These are phyloP conservation scores for Selaginella tamariscina DNA, from an alignment of 75 land plant species.

Conservation along the genomic window DNA sequence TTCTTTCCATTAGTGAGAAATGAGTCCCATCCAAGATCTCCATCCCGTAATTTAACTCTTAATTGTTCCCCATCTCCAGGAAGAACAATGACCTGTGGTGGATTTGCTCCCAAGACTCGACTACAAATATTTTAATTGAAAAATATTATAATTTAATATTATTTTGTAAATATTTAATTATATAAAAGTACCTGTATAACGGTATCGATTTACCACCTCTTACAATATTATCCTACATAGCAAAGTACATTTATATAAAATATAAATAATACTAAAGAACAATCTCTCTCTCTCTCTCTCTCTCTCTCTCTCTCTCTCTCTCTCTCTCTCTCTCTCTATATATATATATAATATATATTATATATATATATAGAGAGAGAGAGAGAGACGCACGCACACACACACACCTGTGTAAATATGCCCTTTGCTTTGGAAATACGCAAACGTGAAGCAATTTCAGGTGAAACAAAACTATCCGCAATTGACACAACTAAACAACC, in stretches of 20 bases:
- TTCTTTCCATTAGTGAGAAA: constrained; percentile 32
- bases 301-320: background rate
- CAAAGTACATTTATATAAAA: background rate
- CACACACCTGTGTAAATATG: constrained; percentile 91
- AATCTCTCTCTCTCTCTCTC: background rate
- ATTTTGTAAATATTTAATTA: constrained; percentile 9
- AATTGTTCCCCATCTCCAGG: constrained; percentile 34
- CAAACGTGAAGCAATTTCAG: constrained; percentile 74
- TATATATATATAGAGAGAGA: too few species aligned
- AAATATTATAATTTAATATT: background rate
- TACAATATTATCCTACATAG: constrained; percentile 55
- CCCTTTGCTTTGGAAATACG: constrained; percentile 72
- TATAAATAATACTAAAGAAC: background rate
- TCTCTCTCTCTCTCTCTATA: too few species aligned
- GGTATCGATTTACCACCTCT: constrained; percentile 67
- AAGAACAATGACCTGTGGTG: constrained; percentile 70
- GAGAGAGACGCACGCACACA: too few species aligned
- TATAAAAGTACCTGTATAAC: constrained; percentile 48
- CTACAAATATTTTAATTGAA: constrained; percentile 22
- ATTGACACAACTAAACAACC: constrained; percentile 89
- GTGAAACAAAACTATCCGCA: constrained; percentile 88
- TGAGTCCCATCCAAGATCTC: constrained; percentile 63
- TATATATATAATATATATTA: too few species aligned
- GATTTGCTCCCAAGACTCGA: constrained; percentile 60
- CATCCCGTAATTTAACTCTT: constrained; percentile 39